Evolutionary conservation across 2,329 filamentous ascomycete species (phyloP), one percentile per base, ranked within the genome.

Genomic region (Ophiostoma quercus): DNA sequence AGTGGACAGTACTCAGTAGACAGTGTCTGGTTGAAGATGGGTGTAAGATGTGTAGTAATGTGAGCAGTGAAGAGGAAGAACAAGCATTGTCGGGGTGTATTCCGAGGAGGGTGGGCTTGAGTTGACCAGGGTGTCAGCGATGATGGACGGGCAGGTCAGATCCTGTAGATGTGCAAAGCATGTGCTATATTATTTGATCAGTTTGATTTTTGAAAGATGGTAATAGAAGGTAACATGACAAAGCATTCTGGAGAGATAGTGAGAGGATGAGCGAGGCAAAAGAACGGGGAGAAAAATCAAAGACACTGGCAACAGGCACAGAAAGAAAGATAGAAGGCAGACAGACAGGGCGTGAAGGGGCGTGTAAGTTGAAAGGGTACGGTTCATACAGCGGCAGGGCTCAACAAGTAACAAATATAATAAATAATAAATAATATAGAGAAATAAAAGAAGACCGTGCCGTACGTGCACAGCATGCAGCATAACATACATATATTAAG

Each of bases 381-480:
- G 29, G 57, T 34, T 32, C 22, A 22, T n/a, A 51, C 47, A 19
- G 19, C 16, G 47, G 47, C n/a, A 51, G 47, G 47, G 47, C 22
- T 22, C 16, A 51, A 51, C 16, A 51, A 8, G n/a, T 22, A n/a
- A 51, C 16, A 51, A 51, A 25, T 25, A 25, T 25, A 57, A 29
- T 57, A 25, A 6, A 29, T 57, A 25, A 57, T 25, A 8, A 25
- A 57, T 9, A n/a, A 22, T 5, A 51, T 16, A 34, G 4, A 8
- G 34, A 34, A 34, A 34, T 54, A n/a, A 9, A 11, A 57, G 7
- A 57, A 57, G 51, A 62, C 68, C 62, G 68, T 69, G 68, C 68
- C 68, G 62, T 69, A 66, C 62, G 62, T 69, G 68, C 68, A 66
- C 47, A 69, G n/a, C 62, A 29, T 69, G 51, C 51, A 57, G 51